Evolutionary conservation across 2,329 filamentous ascomycete genomes (phyloP), one percentile per base, ranked within the genome.

Genomic region (Apiospora phragmitis): DNA sequence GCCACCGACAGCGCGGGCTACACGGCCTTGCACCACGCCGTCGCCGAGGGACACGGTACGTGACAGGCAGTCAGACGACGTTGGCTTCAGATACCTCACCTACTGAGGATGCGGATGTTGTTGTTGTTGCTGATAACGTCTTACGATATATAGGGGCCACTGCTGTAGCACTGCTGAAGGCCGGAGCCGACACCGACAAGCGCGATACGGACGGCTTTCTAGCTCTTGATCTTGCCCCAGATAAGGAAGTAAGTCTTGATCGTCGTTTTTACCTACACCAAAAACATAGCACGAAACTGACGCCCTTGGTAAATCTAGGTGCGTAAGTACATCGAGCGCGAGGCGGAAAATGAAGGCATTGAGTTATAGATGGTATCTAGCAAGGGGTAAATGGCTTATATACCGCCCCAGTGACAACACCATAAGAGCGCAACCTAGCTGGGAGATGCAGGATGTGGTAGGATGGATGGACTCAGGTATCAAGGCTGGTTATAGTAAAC

Each of bases 21-120:
- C 79, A 98, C 96, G 32, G 92, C 96, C 4, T 85, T 99, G 76
- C 96, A 99, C 82, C 96, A 99, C 79, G 91, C 93, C 16, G 83
- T 95, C 74, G 92, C 92, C 1, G 93, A 96, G 78, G 91, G 91
- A 6, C 90, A 92, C 79, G 91, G 90, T 90, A 77, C 51, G 84
- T 77, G 24, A 65, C 66, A n/a, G n/a, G n/a, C n/a, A n/a, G n/a
- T n/a, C n/a, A n/a, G n/a, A n/a, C n/a, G n/a, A n/a, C n/a, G n/a
- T n/a, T n/a, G n/a, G n/a, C n/a, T n/a, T n/a, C n/a, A n/a, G n/a
- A n/a, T n/a, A n/a, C n/a, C n/a, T n/a, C n/a, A n/a, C n/a, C n/a
- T n/a, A n/a, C n/a, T n/a, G n/a, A n/a, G n/a, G n/a, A n/a, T n/a
- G n/a, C n/a, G n/a, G n/a, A n/a, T n/a, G n/a, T n/a, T n/a, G n/a